These are phyloP conservation scores for Phytomonas francai DNA, from an alignment of 208 protist genomes.

Conservation along the genomic window DNA sequence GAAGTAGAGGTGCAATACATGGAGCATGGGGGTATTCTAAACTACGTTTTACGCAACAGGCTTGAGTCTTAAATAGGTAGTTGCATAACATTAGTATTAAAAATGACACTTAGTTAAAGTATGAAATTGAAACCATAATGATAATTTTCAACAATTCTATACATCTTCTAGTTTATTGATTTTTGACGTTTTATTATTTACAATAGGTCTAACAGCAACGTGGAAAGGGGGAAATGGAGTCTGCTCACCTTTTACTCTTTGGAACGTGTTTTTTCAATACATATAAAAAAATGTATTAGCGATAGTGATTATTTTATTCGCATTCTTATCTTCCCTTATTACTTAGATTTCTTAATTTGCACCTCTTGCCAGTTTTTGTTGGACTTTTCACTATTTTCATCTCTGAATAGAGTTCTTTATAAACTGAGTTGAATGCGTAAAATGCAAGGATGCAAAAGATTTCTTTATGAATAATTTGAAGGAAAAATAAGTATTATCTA, in stretches of 20 bases:
- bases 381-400: conserved; percentile 8
- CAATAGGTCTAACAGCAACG: background rate
- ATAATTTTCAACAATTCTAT: background rate
- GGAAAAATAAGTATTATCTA: conserved; percentile 7
- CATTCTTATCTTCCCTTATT: conserved; percentile 15
- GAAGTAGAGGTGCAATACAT: conserved; percentile 92
- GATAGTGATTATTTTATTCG: conserved; percentile 4
- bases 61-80: conserved; percentile 12
- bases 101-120: background rate
- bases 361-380: conserved; percentile 5
- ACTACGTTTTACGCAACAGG: conserved; percentile 86
- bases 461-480: conserved; percentile 16
- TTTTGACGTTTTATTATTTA: background rate
- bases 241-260: conserved; percentile 11
- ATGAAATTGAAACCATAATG: background rate
- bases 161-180: background rate
- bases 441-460: background rate
- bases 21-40: conserved; percentile 90
- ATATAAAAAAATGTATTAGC: background rate
- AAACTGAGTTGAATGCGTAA: background rate
- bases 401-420: background rate
- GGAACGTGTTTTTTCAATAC: background rate
- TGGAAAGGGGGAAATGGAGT: background rate
- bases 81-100: conserved; percentile 7
- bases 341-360: conserved; percentile 9